Evolutionary conservation across 305 asterid species (phyloP).

Genomic region (Fraxinus sp.): DNA sequence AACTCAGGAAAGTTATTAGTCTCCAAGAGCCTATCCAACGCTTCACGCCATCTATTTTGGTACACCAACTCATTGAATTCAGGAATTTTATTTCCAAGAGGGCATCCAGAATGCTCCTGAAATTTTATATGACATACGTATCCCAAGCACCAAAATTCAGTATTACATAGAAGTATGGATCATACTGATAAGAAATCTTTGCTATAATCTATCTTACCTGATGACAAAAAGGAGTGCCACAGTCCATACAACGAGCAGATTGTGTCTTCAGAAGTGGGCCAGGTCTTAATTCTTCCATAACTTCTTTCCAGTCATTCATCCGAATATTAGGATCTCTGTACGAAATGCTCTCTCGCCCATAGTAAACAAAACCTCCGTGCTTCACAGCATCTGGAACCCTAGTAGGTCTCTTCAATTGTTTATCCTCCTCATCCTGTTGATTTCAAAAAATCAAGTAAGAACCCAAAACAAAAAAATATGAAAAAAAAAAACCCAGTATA

Average conservation of each 20-base stretch:
- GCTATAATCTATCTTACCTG: constrained; percentile 52
- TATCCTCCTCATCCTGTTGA: constrained; percentile 56
- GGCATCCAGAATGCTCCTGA: constrained; percentile 98
- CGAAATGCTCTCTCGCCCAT: constrained; percentile 81
- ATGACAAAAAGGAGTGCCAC: constrained; percentile 98
- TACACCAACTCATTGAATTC: constrained; percentile 97
- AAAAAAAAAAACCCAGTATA: too few relatives aligned
- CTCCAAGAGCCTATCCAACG: constrained; percentile 95
- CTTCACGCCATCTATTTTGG: constrained; percentile 99
- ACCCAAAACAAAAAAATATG: not conserved
- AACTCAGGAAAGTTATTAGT: constrained; percentile 98
- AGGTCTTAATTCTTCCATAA: constrained; percentile 76
- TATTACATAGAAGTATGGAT: not conserved
- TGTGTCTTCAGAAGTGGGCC: constrained; percentile 88
- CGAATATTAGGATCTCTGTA: constrained; percentile 84
- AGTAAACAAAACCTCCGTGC: constrained; percentile 86
- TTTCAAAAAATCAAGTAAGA: constrained; percentile 18
- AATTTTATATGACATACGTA: not conserved
- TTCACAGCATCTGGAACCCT: constrained; percentile 72
- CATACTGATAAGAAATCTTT: not conserved
- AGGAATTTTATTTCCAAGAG: constrained; percentile 98
- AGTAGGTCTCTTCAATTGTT: constrained; percentile 65
- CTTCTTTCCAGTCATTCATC: constrained; percentile 90
- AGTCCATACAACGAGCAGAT: constrained; percentile 99
- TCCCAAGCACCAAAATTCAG: not conserved